phyloP scores from a whole-genome alignment of 2,329 filamentous ascomycete species.

The Daldinia sp. region DNA sequence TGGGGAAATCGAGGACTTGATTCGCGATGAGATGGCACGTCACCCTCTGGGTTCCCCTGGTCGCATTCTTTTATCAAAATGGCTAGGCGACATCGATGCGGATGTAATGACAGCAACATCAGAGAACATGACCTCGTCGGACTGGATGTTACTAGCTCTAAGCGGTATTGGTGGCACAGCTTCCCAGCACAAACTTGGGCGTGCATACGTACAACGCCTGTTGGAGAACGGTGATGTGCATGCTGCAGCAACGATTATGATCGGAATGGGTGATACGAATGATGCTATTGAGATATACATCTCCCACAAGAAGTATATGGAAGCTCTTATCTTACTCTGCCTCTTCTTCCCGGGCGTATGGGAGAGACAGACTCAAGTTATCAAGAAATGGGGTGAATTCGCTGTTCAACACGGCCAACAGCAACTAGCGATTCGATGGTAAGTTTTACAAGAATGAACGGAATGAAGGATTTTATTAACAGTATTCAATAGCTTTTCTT shows the following conservation, averaged over 20 bases:
- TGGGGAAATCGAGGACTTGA: conserved; percentile 79
- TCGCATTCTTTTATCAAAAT: conserved; percentile 86
- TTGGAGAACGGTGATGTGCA: conserved; percentile 91
- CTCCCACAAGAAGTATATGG: conserved; percentile 89
- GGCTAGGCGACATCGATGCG: conserved; percentile 85
- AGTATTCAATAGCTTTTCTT: conserved; percentile 72
- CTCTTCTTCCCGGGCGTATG: conserved; percentile 85
- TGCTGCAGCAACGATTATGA: conserved; percentile 88
- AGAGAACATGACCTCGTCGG: conserved; percentile 87
- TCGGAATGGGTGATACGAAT: conserved; percentile 90
- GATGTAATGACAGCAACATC: conserved; percentile 83
- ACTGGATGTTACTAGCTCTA: conserved; percentile 96
- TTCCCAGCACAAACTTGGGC: conserved; percentile 88
- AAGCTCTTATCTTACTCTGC: conserved; percentile 88
- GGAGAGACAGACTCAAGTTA: conserved; percentile 86
- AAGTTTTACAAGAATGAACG: conserved; percentile 39
- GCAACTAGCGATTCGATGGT: conserved; percentile 87
- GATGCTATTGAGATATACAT: conserved; percentile 97
- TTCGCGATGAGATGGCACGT: conserved; percentile 83
- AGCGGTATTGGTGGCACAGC: conserved; percentile 82
- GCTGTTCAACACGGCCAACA: conserved; percentile 87
- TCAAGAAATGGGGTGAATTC: conserved; percentile 94
- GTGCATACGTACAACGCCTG: conserved; percentile 88
- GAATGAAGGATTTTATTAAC: conserved; percentile 25
- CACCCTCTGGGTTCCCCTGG: conserved; percentile 78